Evolutionary conservation across 805 yeast species (phyloP).

Genomic region (Metschnikowia shivogae): DNA sequence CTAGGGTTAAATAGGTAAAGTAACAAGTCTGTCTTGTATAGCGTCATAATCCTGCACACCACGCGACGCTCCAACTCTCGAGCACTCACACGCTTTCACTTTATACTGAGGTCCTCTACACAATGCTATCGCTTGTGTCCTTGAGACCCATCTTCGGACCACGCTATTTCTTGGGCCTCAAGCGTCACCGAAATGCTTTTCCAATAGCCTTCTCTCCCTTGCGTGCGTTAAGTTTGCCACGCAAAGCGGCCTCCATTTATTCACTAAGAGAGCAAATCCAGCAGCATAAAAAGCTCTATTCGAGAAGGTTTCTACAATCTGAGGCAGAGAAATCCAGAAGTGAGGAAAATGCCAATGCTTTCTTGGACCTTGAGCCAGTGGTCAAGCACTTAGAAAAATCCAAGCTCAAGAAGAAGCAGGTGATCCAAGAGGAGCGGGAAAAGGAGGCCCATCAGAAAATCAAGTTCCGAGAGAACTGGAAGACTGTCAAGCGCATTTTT

Average conservation of each 20-base stretch:
- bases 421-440: constrained; percentile 29
- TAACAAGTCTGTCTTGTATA: not conserved
- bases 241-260: not conserved
- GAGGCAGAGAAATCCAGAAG: not conserved
- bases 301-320: not conserved
- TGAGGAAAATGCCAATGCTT: not conserved
- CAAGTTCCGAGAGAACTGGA: constrained; percentile 30
- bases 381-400: constrained; percentile 29
- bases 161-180: not conserved
- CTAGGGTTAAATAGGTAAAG: constrained; percentile 9
- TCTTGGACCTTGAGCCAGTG: constrained; percentile 15
- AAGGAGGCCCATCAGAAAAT: constrained; percentile 22
- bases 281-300: not conserved
- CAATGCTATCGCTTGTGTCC: constrained; percentile 4
- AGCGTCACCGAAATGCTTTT: not conserved
- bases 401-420: constrained; percentile 21
- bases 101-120: not conserved
- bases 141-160: not conserved
- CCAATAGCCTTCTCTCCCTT: not conserved
- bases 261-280: not conserved
- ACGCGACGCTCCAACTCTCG: not conserved
- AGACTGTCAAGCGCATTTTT: constrained; percentile 36
- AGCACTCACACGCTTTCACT: not conserved
- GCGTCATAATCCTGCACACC: not conserved
- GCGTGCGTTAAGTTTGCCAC: not conserved